These are phyloP conservation scores for Iberis amara DNA, from an alignment of 441 rosid genomes.

Conservation along the genomic window DNA sequence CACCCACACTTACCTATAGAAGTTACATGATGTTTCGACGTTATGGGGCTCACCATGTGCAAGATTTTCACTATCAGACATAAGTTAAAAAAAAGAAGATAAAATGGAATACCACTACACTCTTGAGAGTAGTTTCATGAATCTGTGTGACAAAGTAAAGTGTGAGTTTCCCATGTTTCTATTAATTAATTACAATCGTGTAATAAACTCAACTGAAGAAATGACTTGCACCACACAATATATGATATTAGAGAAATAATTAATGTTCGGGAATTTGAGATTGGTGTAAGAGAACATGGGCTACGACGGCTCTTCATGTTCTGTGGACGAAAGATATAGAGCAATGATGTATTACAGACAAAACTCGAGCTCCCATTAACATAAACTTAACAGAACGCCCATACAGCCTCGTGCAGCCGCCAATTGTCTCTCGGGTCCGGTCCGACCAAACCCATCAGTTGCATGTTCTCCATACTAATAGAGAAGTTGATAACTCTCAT, in stretches of 20 bases:
- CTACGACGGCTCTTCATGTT: constrained; percentile 31
- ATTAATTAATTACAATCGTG: background rate
- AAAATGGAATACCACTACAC: background rate
- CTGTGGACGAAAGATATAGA: constrained; percentile 28
- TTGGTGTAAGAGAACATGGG: constrained; percentile 28
- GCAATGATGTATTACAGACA: constrained; percentile 33
- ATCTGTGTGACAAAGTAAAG: constrained; percentile 12
- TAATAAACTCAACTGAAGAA: background rate
- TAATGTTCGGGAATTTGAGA: constrained; percentile 21
- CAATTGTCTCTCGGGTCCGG: constrained; percentile 23
- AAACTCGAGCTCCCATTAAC: constrained; percentile 20
- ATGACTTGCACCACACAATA: constrained; percentile 15
- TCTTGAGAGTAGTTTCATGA: constrained; percentile 16
- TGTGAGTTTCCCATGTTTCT: constrained; percentile 24
- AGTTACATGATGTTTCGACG: constrained; percentile 20
- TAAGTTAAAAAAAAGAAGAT: background rate
- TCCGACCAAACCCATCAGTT: constrained; percentile 1
- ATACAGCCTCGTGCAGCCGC: constrained; percentile 35
- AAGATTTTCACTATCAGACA: background rate
- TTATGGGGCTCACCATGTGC: constrained; percentile 35
- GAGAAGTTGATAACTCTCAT: too few species aligned
- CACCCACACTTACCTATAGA: constrained; percentile 19
- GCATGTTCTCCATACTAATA: too few species aligned
- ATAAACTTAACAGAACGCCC: constrained; percentile 27
- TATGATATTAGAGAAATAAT: background rate